Base-by-base conservation (phyloP, 495 filamentous ascomycete genomes). In the Neurospora sp. region DNA sequence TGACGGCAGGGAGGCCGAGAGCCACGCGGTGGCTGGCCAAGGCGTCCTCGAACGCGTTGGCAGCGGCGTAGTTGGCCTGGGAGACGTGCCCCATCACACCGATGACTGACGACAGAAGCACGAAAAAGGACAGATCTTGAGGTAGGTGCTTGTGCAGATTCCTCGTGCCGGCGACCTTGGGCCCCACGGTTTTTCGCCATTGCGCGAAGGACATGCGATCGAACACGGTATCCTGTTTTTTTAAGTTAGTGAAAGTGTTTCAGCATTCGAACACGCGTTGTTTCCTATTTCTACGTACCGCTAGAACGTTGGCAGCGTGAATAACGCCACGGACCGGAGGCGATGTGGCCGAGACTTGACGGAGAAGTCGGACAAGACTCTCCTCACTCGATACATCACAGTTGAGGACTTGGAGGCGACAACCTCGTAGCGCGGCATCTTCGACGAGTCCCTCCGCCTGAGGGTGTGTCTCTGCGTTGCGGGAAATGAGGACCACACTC, bases 1-100 rank as follows among this genome's bases (percentile, higher is more conserved):
- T 40, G 39, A 72, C 71, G 22, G 59, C 71, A 69, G 42, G 42
- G 8, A 72, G 74, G 9, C 44, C 53, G 42, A 73, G 37, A n/a
- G 71, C 69, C 11, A 68, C 69, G 12, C 72, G 40, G 74, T 72
- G 69, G 18, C 77, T 77, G 4, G 77, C 77, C 35, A 84, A 77
- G 2, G 80, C 78, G 61, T 85, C 86, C 8, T 85, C 78, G 76
- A 85, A 89, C 16, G 83, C 82, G 75, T 88, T 88, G 20, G 83
- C 85, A 4, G 87, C 86, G 6, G 84, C 80, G 74, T 89, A 89
- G 39, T 85, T 85, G 35, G 83, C 78, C 76, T 90, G 88, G 0
- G 82, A 81, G 22, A 77, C 72, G 69, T 76, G 83, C 2, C 88
- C 88, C 27, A 88, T 74, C 0, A 84, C 74, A 20, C 82, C 85